Percentiles rank a stretch among this genome's conserved stretches.
Conservation (phyloP, 1,284 basidiomycete species). For the Chalciporus sp. region DNA sequence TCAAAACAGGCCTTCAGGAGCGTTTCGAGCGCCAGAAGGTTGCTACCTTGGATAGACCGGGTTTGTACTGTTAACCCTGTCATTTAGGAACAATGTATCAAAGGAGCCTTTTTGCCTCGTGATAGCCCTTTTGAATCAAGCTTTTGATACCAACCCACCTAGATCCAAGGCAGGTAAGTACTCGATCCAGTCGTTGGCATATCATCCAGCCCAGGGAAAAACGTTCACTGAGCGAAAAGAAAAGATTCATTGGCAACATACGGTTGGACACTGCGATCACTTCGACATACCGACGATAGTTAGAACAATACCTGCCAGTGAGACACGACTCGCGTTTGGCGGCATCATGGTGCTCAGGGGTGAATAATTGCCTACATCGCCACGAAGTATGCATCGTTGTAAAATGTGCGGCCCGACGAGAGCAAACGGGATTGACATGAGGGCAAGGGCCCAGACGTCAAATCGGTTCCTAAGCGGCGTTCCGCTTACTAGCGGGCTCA, state of each 20-base stretch:
- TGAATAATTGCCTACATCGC: no score
- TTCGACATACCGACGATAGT: not conserved
- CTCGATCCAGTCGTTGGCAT: conserved; percentile 22
- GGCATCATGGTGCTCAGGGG: not conserved
- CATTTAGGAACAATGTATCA: no score
- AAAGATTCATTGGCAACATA: not conserved
- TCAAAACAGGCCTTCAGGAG: no score
- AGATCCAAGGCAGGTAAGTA: conserved; percentile 14
- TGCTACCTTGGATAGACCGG: conserved; percentile 43
- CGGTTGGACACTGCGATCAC: not conserved
- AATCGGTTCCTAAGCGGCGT: no score
- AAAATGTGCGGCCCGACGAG: no score
- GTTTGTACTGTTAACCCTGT: conserved; percentile 35
- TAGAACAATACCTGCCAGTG: not conserved
- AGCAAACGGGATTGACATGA: no score
- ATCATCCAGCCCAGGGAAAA: conserved; percentile 12
- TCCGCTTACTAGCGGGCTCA: no score
- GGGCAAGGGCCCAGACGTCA: no score
- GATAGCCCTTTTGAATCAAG: conserved; percentile 21
- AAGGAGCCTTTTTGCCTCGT: no score
- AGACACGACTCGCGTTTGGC: not conserved
- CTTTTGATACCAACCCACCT: conserved; percentile 14
- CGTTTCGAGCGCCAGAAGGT: conserved; percentile 42
- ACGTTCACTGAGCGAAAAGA: not conserved
- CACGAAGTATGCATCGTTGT: no score